A percentile compares a stretch with the other conserved stretches of the same genome.
These are phyloP conservation scores for Leucogyrophana mollusca DNA, from an alignment of 768 basidiomycete species.

Conservation along the genomic window DNA sequence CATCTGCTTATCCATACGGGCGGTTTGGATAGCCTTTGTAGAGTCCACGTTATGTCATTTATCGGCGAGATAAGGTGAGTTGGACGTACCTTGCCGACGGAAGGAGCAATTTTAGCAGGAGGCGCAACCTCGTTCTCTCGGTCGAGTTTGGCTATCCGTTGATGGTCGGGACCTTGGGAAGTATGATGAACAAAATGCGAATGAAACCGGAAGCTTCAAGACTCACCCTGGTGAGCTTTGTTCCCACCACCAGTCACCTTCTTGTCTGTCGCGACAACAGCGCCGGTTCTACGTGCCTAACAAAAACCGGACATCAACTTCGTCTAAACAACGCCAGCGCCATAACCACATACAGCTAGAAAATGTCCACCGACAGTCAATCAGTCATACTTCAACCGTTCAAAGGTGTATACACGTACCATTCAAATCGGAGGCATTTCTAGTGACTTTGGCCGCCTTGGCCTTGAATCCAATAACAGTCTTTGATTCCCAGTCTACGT, in stretches of 20 bases:
- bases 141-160: slow-evolving; percentile 90
- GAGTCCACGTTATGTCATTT: slow-evolving; percentile 7
- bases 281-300: slow-evolving; percentile 74
- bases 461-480: slow-evolving; percentile 70
- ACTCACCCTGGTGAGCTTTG: slow-evolving; percentile 73
- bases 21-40: slow-evolving; percentile 74
- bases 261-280: slow-evolving; percentile 82
- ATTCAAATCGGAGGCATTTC: slow-evolving; percentile 58
- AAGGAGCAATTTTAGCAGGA: slow-evolving; percentile 72
- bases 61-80: slow-evolving; percentile 5
- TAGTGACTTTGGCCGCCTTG: slow-evolving; percentile 61
- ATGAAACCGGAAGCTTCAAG: background rate
- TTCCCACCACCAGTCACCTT: slow-evolving; percentile 67
- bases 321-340: too few species aligned
- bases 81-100: slow-evolving; percentile 66
- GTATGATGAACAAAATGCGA: background rate
- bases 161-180: slow-evolving; percentile 85
- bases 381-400: background rate
- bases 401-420: slow-evolving; percentile 30
- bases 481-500: slow-evolving; percentile 69
- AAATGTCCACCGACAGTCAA: slow-evolving; percentile 13
- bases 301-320: slow-evolving; percentile 6
- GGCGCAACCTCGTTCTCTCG: slow-evolving; percentile 95
- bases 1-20: slow-evolving; percentile 72
- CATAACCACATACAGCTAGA: slow-evolving; percentile 50